These are phyloP conservation scores for Aspergillus uvarum DNA, from an alignment of 2,329 filamentous ascomycete species.

Conservation along the genomic window DNA sequence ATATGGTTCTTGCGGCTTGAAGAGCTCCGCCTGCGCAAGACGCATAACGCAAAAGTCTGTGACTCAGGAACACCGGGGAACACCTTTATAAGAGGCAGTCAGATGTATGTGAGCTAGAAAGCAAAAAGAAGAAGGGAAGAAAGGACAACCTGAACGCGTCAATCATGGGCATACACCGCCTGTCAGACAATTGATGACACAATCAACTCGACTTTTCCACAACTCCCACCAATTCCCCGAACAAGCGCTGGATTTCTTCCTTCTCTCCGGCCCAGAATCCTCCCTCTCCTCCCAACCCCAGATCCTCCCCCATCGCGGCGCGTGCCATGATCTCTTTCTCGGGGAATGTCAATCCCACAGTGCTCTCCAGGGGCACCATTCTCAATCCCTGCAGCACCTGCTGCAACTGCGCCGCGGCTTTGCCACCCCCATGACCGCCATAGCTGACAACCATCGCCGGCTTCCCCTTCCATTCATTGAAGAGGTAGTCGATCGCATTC, in stretches of 20 bases:
- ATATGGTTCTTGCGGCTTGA: neutral
- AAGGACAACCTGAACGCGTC: neutral
- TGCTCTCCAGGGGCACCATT: conserved; percentile 35
- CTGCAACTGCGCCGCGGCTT: conserved; percentile 38
- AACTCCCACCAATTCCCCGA: conserved; percentile 4
- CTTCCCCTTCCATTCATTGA: conserved; percentile 59
- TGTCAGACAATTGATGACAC: neutral
- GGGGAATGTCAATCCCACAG: conserved; percentile 31
- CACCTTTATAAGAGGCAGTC: too few relatives aligned
- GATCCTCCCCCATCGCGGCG: conserved; percentile 26
- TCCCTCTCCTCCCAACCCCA: conserved; percentile 13
- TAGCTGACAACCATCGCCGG: conserved; percentile 56
- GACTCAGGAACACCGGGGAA: too few relatives aligned
- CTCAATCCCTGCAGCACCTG: conserved; percentile 35
- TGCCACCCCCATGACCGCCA: conserved; percentile 47
- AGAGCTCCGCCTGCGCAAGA: too few relatives aligned
- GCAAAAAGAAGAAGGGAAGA: too few relatives aligned
- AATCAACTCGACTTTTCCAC: neutral
- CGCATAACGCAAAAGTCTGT: too few relatives aligned
- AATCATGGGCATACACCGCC: neutral
- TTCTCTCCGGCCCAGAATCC: conserved; percentile 8
- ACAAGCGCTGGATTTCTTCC: conserved; percentile 4
- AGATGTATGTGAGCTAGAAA: too few relatives aligned
- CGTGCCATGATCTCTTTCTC: conserved; percentile 23
- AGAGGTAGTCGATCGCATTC: conserved; percentile 64